These are phyloP conservation scores for Raphanus raphanistrum DNA, from an alignment of 345 rosid genomes.

Conservation along the genomic window DNA sequence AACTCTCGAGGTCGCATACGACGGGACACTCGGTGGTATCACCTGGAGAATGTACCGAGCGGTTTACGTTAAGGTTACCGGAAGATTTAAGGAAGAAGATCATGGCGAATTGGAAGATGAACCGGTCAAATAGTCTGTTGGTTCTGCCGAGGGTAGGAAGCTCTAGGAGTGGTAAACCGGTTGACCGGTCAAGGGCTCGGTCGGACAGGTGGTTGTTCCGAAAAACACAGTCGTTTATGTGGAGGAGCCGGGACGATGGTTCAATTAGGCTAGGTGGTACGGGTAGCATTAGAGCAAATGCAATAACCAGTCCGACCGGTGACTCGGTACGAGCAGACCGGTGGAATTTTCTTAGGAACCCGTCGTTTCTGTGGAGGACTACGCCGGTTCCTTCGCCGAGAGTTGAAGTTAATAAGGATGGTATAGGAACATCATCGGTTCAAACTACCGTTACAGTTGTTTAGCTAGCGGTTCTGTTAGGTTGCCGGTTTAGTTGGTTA, in stretches of 20 bases:
- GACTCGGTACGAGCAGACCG: constrained; percentile 50
- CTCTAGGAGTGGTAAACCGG: constrained; percentile 44
- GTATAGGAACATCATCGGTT: constrained; percentile 37
- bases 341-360: constrained; percentile 49
- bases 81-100: constrained; percentile 72
- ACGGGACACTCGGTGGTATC: constrained; percentile 90
- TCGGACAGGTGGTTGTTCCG: constrained; percentile 40
- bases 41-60: constrained; percentile 78
- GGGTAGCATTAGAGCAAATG: constrained; percentile 9
- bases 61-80: constrained; percentile 77
- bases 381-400: constrained; percentile 55
- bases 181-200: constrained; percentile 10
- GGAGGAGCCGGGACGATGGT: constrained; percentile 38
- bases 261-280: constrained; percentile 35
- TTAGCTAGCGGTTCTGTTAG: constrained; percentile 36
- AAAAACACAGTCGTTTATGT: constrained; percentile 37
- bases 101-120: constrained; percentile 57
- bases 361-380: constrained; percentile 53
- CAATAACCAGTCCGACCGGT: constrained; percentile 20
- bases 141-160: constrained; percentile 56
- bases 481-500: constrained; percentile 51
- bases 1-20: constrained; percentile 71
- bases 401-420: constrained; percentile 34
- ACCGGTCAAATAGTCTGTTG: constrained; percentile 64
- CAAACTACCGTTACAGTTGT: constrained; percentile 24